Evolutionary conservation across 2,329 filamentous ascomycete genomes (phyloP).

Genomic region (Pestalotiopsis fici): DNA sequence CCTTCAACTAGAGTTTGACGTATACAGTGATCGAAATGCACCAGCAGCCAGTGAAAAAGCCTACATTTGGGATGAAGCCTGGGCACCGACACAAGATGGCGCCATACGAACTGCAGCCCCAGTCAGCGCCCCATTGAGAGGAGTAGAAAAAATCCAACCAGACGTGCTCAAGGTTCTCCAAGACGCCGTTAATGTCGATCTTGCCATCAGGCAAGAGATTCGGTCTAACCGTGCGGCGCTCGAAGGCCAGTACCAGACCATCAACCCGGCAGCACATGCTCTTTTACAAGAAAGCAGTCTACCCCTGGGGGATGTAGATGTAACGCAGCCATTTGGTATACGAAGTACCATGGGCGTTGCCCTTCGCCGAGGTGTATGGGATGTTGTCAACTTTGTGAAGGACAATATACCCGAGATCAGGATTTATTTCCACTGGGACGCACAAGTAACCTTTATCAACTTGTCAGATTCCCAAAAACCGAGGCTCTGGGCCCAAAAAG

Average conservation of each 20-base stretch:
- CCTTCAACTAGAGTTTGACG: background rate
- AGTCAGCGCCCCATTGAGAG: background rate
- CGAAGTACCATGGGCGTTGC: background rate
- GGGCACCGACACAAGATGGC: background rate
- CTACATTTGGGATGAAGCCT: background rate
- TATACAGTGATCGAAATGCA: background rate
- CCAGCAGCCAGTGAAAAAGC: background rate
- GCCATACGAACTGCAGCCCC: background rate
- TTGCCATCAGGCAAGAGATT: no score
- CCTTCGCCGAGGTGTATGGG: background rate
- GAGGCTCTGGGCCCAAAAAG: background rate
- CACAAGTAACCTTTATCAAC: no score
- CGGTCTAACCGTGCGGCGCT: no score
- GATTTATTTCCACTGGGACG: background rate
- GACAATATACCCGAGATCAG: background rate
- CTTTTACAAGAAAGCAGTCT: background rate
- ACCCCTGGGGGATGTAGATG: background rate
- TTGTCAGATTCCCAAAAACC: background rate
- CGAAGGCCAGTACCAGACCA: background rate
- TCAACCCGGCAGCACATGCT: background rate
- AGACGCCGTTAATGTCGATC: background rate
- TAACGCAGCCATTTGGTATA: background rate
- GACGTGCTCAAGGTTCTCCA: background rate
- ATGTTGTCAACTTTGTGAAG: background rate
- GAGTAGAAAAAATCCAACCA: background rate